These are phyloP conservation scores for Phytopythium kandeliae DNA, from an alignment of 352 stramenopile species.

Conservation along the genomic window DNA sequence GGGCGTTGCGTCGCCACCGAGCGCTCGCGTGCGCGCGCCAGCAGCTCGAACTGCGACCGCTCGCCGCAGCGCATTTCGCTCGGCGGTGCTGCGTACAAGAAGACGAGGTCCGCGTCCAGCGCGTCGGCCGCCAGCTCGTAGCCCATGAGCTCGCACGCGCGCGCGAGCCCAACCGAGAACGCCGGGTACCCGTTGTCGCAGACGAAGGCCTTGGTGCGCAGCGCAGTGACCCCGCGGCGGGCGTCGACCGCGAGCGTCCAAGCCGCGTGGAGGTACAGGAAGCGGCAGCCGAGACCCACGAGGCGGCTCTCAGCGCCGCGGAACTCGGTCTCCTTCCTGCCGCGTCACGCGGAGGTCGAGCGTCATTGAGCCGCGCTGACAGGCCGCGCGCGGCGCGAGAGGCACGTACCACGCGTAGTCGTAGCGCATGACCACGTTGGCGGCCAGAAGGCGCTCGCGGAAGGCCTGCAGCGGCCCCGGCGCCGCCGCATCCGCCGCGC, in stretches of 20 bases:
- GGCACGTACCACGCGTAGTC: constrained; percentile 71
- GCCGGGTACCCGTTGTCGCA: constrained; percentile 47
- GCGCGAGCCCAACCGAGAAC: constrained; percentile 31
- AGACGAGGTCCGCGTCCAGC: constrained; percentile 33
- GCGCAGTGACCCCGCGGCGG: not conserved
- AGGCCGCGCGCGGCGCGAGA: constrained; percentile 1
- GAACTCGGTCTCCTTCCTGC: constrained; percentile 72
- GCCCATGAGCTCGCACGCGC: constrained; percentile 44
- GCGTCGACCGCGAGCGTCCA: constrained; percentile 29
- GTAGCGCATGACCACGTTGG: constrained; percentile 75
- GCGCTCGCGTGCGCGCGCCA: constrained; percentile 29
- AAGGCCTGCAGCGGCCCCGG: constrained; percentile 12
- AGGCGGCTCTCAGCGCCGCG: constrained; percentile 31
- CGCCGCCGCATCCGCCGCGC: constrained; percentile 12
- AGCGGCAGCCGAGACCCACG: constrained; percentile 52
- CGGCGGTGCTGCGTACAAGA: constrained; percentile 57
- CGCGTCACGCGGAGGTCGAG: not conserved
- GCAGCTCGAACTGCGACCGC: constrained; percentile 33
- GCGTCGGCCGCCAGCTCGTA: constrained; percentile 28
- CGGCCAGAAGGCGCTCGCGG: constrained; percentile 42
- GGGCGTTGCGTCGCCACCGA: constrained; percentile 4
- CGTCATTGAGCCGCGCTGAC: constrained; percentile 2
- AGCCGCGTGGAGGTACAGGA: constrained; percentile 64
- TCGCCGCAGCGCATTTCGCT: constrained; percentile 28
- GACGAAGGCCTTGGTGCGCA: constrained; percentile 24